Evolutionary conservation across 371 early-diverging fungal species (phyloP).

Genomic region (Cokeromyces recurvatus): DNA sequence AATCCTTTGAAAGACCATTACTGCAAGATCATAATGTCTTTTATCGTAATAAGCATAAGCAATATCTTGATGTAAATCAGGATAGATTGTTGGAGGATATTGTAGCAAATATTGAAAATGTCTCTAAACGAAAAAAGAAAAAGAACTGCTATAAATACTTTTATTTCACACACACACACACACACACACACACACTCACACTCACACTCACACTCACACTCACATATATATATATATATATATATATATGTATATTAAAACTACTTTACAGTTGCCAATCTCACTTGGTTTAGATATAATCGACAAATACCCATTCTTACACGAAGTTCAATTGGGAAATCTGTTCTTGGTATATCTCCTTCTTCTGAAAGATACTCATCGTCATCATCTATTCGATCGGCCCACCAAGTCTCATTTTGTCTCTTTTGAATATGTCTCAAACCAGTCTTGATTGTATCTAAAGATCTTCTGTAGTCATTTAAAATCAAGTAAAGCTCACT

Average conservation of each 20-base stretch:
- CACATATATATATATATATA: too few species aligned
- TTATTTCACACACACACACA: too few species aligned
- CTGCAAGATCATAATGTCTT: slow-evolving; percentile 60
- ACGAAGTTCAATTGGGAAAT: slow-evolving; percentile 78
- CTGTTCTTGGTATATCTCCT: slow-evolving; percentile 28
- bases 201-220: too few species aligned
- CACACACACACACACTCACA: too few species aligned
- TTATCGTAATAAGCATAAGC: slow-evolving; percentile 76
- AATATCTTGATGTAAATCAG: slow-evolving; percentile 79
- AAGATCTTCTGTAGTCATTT: slow-evolving; percentile 67
- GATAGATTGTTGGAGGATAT: slow-evolving; percentile 53
- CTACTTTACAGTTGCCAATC: slow-evolving; percentile 63
- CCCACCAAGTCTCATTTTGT: slow-evolving; percentile 62
- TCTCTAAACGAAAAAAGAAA: slow-evolving; percentile 20
- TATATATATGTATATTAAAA: too few species aligned
- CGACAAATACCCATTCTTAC: slow-evolving; percentile 83
- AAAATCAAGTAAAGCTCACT: slow-evolving; percentile 78
- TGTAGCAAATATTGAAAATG: slow-evolving; percentile 67
- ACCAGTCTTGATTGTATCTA: slow-evolving; percentile 69
- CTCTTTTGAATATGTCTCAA: slow-evolving; percentile 65
- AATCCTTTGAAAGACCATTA: slow-evolving; percentile 58
- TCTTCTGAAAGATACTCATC: slow-evolving; percentile 48
- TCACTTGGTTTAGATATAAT: slow-evolving; percentile 63
- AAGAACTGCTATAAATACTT: neutral
- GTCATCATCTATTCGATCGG: slow-evolving; percentile 41